phyloP scores from a whole-genome alignment of 164 flowering plant genomes.

The Pachysandra terminalis region DNA sequence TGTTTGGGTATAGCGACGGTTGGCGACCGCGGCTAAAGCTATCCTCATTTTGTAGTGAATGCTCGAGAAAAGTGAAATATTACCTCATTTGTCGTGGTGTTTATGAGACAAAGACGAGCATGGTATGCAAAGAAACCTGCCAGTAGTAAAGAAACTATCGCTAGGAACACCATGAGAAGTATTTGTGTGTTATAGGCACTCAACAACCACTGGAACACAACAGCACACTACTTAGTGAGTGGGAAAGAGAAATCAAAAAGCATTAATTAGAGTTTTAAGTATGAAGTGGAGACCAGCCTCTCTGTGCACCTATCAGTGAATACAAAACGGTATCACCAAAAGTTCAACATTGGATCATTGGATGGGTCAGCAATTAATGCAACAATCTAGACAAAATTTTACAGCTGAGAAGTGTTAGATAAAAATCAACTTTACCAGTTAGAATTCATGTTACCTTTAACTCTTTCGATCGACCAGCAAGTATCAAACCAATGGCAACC shows the following conservation, averaged over 20 bases:
- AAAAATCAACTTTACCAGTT: constrained; percentile 47
- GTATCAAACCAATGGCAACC: constrained; percentile 59
- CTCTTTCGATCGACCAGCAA: too few relatives aligned
- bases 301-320: constrained; percentile 2
- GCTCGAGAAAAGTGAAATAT: too few relatives aligned
- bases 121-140: constrained; percentile 90
- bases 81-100: too few relatives aligned
- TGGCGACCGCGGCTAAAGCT: too few relatives aligned
- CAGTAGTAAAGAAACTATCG: constrained; percentile 64
- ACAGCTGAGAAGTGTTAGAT: not conserved
- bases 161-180: constrained; percentile 87
- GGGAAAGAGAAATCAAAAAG: not conserved
- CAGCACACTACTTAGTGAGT: constrained; percentile 1
- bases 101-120: constrained; percentile 71
- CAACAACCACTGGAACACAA: constrained; percentile 63
- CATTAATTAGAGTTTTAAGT: not conserved
- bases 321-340: too few relatives aligned
- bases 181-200: constrained; percentile 81
- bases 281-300: too few relatives aligned
- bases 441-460: constrained; percentile 55
- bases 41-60: too few relatives aligned
- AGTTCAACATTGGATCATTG: too few relatives aligned
- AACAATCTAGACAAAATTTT: not conserved
- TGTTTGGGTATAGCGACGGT: too few relatives aligned
- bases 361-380: too few relatives aligned